Conservation (phyloP, 192 early-diverging fungal genomes). For the Spizellomyces punctatus region DNA sequence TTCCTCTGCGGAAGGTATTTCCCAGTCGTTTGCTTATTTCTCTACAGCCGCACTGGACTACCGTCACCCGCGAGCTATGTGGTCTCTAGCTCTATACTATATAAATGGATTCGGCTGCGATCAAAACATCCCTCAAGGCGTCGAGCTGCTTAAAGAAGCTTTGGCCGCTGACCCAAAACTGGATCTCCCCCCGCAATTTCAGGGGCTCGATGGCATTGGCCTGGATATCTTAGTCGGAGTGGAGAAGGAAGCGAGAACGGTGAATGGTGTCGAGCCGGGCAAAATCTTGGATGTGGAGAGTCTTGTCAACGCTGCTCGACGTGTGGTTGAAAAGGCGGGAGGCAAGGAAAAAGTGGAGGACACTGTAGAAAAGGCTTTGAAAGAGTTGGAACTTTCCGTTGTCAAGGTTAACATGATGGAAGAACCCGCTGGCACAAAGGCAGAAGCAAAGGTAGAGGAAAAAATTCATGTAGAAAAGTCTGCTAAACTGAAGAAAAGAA, state of each 20-base stretch:
- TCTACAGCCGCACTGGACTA: not conserved
- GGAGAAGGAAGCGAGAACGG: slow-evolving; percentile 24
- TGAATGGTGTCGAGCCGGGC: slow-evolving; percentile 17
- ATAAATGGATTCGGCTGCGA: slow-evolving; percentile 47
- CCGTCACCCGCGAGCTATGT: slow-evolving; percentile 38
- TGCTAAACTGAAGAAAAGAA: not conserved
- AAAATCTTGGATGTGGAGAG: slow-evolving; percentile 34
- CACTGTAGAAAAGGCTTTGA: not conserved
- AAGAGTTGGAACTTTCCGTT: slow-evolving; percentile 4
- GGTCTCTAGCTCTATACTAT: slow-evolving; percentile 46
- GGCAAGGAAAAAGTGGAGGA: slow-evolving; percentile 4
- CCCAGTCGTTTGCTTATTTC: slow-evolving; percentile 4
- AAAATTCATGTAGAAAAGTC: not conserved
- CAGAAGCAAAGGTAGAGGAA: not conserved
- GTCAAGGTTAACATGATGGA: slow-evolving; percentile 15
- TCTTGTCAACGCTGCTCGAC: slow-evolving; percentile 7
- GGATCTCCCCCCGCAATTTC: slow-evolving; percentile 38
- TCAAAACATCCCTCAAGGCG: slow-evolving; percentile 34
- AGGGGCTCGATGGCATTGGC: slow-evolving; percentile 26
- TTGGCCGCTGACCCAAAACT: slow-evolving; percentile 28
- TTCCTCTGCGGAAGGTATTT: not conserved
- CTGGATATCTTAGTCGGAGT: slow-evolving; percentile 31
- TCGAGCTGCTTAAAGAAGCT: slow-evolving; percentile 35
- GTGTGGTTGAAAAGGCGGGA: not conserved
- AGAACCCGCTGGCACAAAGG: not conserved